Evolutionary conservation across 1,139 yeast genomes (phyloP).

Genomic region (Scheffersomyces parashehatae): DNA sequence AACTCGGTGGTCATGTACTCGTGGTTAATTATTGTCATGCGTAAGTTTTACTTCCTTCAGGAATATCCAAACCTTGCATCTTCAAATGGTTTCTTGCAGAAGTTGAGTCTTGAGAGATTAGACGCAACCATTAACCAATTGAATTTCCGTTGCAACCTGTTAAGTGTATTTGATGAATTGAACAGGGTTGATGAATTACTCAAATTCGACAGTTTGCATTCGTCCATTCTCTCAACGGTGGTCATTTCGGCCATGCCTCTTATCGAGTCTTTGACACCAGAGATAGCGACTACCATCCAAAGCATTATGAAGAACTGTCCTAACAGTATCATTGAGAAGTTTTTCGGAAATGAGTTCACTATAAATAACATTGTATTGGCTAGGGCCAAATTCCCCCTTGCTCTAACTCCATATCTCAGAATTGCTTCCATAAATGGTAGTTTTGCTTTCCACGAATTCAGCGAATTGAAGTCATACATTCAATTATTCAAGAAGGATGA

Average conservation of each 20-base stretch:
- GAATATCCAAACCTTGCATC: constrained; percentile 26
- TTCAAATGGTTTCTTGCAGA: constrained; percentile 13
- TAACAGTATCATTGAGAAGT: constrained; percentile 52
- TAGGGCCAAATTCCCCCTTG: constrained; percentile 75
- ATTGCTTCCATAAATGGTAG: constrained; percentile 64
- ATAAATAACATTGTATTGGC: constrained; percentile 58
- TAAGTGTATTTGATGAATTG: constrained; percentile 50
- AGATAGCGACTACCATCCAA: constrained; percentile 52
- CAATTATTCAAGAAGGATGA: constrained; percentile 37
- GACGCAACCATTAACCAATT: constrained; percentile 27
- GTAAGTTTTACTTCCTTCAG: constrained; percentile 52
- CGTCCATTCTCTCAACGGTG: constrained; percentile 61
- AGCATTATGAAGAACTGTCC: constrained; percentile 57
- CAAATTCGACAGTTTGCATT: constrained; percentile 52
- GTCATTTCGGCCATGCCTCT: constrained; percentile 64
- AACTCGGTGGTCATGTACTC: constrained; percentile 60
- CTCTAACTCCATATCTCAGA: constrained; percentile 61
- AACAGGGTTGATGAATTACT: constrained; percentile 42
- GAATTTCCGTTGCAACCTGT: constrained; percentile 45
- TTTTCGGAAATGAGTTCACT: constrained; percentile 58
- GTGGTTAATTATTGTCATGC: constrained; percentile 69
- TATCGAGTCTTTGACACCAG: constrained; percentile 52
- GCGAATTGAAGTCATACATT: constrained; percentile 62
- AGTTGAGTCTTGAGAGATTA: constrained; percentile 15
- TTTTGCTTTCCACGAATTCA: constrained; percentile 65